Base-by-base conservation (phyloP, 495 filamentous ascomycete species). In the Neurospora sp. region DNA sequence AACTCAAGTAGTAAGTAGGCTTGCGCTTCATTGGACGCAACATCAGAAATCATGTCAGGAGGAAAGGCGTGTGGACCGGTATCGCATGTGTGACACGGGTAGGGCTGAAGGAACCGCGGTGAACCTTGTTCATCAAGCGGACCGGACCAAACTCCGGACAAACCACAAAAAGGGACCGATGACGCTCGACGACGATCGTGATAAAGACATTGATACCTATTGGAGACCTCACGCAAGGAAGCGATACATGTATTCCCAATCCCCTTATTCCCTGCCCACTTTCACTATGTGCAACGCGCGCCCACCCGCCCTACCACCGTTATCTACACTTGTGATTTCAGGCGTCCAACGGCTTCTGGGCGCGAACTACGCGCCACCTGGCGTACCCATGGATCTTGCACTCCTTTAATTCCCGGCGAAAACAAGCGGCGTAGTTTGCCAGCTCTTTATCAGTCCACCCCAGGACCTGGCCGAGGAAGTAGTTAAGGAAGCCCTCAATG, bases 381-480 rank as follows among this genome's bases (percentile, higher is more conserved):
- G 0, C 0, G 5, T 81, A 79, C 3, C 69, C 69, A 70, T 83
- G 81, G 34, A 72, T 48, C 36, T 79, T 70, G 3, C 70, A 36
- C 10, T 77, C 80, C 15, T 77, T 77, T 43, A 78, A 71, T 39
- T 82, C 81, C 11, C 77, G 77, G 2, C 81, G 77, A n/a, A 84
- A n/a, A 42, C 77, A 75, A 24, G 80, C 77, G 9, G 79, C 76
- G 31, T 81, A 84, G 1, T 83, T 80, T 38, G 74, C 70, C 40
- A 83, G 75, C 70, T 84, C 80, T 36, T 81, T 77, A 9, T 71
- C 72, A 0, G 71, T 73, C 82, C 82, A 84, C 10, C 80, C 81
- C 71, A 82, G 69, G 4, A 72, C 73, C 9, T 71, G 80, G 73
- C 76, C 79, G 39, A 82, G 71, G 66, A 76, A 82, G n/a, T 81